A percentile compares a stretch with the other conserved stretches of the same genome.
Conservation (phyloP, 352 stramenopile genomes). For the Phytophthora pisi region DNA sequence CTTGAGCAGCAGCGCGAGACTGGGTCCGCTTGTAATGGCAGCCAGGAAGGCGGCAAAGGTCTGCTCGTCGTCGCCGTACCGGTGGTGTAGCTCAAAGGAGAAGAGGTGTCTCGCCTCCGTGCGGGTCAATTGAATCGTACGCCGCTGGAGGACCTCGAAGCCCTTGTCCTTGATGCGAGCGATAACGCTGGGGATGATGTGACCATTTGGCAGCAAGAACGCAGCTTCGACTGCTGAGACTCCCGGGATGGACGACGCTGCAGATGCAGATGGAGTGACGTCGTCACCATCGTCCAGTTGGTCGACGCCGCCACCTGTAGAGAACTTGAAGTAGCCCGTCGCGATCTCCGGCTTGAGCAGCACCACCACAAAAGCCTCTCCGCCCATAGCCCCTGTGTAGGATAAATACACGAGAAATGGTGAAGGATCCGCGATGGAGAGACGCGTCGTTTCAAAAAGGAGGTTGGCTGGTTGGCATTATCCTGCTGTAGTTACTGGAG, state of each 20-base stretch:
- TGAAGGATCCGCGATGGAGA: constrained; percentile 19
- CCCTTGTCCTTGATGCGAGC: constrained; percentile 57
- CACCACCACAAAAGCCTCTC: constrained; percentile 48
- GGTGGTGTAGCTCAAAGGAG: constrained; percentile 33
- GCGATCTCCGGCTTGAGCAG: constrained; percentile 72
- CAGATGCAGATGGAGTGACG: not conserved
- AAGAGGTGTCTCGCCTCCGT: constrained; percentile 49
- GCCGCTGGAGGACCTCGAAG: constrained; percentile 52
- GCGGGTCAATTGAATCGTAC: constrained; percentile 46
- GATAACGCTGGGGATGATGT: constrained; percentile 44
- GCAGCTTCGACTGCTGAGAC: constrained; percentile 48
- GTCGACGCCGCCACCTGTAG: constrained; percentile 4
- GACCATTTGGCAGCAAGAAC: constrained; percentile 46
- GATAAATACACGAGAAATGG: not conserved
- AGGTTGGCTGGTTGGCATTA: constrained; percentile 1
- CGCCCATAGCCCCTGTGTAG: constrained; percentile 6
- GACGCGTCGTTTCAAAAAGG: constrained; percentile 31
- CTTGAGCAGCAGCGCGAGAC: constrained; percentile 69
- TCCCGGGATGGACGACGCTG: constrained; percentile 28
- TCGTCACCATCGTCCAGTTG: not conserved
- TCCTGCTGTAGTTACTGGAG: not conserved
- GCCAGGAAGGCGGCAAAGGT: constrained; percentile 52
- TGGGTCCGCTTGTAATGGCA: constrained; percentile 62
- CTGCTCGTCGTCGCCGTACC: constrained; percentile 31
- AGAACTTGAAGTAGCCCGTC: constrained; percentile 54